These are phyloP conservation scores for Sugiyamaella castrensis DNA, from an alignment of 1,139 yeast genomes.

Conservation along the genomic window DNA sequence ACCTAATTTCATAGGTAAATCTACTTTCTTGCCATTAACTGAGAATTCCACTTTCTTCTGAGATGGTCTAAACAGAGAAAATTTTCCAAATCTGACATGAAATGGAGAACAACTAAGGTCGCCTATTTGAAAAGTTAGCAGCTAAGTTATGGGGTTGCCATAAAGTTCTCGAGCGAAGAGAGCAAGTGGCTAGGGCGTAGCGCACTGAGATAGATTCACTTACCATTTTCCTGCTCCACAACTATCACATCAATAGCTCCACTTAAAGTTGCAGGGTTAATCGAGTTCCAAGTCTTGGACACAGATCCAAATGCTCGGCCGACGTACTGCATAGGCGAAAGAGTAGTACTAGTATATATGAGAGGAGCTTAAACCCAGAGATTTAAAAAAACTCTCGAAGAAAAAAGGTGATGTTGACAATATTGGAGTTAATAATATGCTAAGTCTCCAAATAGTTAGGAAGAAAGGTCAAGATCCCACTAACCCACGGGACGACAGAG, in stretches of 20 bases:
- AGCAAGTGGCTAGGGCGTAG: background rate
- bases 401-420: too few relatives aligned
- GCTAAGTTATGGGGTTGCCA: background rate
- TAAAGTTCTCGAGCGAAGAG: background rate
- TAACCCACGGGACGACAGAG: too few relatives aligned
- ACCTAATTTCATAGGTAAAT: slow-evolving; percentile 91
- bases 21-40: slow-evolving; percentile 78
- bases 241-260: slow-evolving; percentile 98
- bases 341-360: too few relatives aligned
- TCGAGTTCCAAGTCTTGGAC: slow-evolving; percentile 94
- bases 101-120: slow-evolving; percentile 91
- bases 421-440: too few relatives aligned
- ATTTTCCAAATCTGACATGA: slow-evolving; percentile 93
- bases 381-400: too few relatives aligned
- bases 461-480: too few relatives aligned
- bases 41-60: slow-evolving; percentile 89
- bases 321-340: slow-evolving; percentile 76
- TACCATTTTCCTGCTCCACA: slow-evolving; percentile 81
- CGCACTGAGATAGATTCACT: slow-evolving; percentile 15
- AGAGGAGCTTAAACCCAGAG: too few relatives aligned
- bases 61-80: slow-evolving; percentile 89
- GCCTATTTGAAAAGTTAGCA: slow-evolving; percentile 36
- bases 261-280: slow-evolving; percentile 91
- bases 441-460: too few relatives aligned
- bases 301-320: slow-evolving; percentile 94